phyloP scores from a whole-genome alignment of 371 early-diverging fungal genomes.

The Vairimorpha apis region DNA sequence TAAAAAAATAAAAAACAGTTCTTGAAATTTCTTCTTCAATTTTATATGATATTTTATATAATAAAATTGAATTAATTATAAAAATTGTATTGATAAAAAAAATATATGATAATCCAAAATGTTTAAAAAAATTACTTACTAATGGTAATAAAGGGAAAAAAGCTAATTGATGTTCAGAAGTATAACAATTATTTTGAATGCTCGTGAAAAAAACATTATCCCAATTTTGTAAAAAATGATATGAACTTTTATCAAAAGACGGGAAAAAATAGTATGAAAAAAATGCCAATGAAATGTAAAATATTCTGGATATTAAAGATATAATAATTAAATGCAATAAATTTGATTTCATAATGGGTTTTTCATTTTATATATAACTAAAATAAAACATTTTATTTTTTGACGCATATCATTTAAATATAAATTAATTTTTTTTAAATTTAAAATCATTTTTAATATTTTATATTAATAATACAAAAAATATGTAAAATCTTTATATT shows the following conservation, averaged over 20 bases:
- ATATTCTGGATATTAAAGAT: constrained; percentile 18
- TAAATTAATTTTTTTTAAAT: too few relatives aligned
- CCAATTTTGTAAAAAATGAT: constrained; percentile 59
- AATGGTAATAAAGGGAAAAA: constrained; percentile 61
- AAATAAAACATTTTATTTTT: too few relatives aligned
- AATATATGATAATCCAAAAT: constrained; percentile 17
- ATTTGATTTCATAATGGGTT: too few relatives aligned
- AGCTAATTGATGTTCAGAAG: constrained; percentile 53
- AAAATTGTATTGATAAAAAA: constrained; percentile 49
- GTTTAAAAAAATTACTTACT: not conserved
- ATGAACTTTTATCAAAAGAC: constrained; percentile 52
- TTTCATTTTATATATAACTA: too few relatives aligned
- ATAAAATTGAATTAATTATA: constrained; percentile 40
- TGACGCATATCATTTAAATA: too few relatives aligned
- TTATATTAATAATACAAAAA: too few relatives aligned
- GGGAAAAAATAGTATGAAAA: constrained; percentile 35
- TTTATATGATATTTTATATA: constrained; percentile 48
- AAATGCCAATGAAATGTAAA: constrained; percentile 28
- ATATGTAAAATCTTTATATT: too few relatives aligned
- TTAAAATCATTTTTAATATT: too few relatives aligned
- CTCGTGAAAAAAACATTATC: constrained; percentile 60
- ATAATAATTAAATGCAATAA: not conserved
- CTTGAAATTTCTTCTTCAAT: constrained; percentile 24
- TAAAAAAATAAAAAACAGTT: constrained; percentile 46
- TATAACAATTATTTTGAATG: constrained; percentile 57